Conservation (phyloP, 116 monocot species). For the Iris pallida region DNA sequence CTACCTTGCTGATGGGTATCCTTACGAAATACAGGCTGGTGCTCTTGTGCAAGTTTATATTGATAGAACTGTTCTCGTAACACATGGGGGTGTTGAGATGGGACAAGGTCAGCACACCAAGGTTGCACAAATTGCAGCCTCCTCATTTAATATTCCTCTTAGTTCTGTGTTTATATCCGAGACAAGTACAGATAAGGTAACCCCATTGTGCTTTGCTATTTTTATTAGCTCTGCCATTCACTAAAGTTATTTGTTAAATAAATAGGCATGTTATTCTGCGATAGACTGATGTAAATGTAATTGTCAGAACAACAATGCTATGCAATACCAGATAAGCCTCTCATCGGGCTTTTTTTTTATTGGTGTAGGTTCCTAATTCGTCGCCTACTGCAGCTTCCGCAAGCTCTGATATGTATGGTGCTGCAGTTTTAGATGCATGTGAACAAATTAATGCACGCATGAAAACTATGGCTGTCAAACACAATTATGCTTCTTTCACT, state of each 20-base stretch:
- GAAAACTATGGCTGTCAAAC: slow-evolving; percentile 56
- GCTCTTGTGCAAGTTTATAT: slow-evolving; percentile 93
- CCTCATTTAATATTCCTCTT: slow-evolving; percentile 79
- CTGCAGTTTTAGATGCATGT: slow-evolving; percentile 95
- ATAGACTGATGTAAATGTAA: too few species aligned
- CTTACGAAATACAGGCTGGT: slow-evolving; percentile 45
- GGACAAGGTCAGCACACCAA: slow-evolving; percentile 97
- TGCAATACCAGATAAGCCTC: too few species aligned
- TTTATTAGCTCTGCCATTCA: not conserved
- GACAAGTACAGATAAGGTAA: slow-evolving; percentile 91
- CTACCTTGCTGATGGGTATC: not conserved
- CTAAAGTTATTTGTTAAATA: not conserved
- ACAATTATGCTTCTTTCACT: slow-evolving; percentile 48
- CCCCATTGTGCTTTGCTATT: not conserved
- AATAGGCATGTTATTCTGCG: not conserved
- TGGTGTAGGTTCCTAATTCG: slow-evolving; percentile 84
- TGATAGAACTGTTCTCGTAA: slow-evolving; percentile 86
- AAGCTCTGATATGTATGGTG: slow-evolving; percentile 96
- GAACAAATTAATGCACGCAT: slow-evolving; percentile 84
- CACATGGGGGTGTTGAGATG: slow-evolving; percentile 99
- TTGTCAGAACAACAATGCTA: too few species aligned
- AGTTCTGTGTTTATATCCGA: slow-evolving; percentile 92
- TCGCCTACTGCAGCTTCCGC: slow-evolving; percentile 98
- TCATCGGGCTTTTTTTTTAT: slow-evolving; percentile 1
- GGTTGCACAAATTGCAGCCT: slow-evolving; percentile 90